Conservation (phyloP, 805 yeast species). For the Isabelozyma gotoi region DNA sequence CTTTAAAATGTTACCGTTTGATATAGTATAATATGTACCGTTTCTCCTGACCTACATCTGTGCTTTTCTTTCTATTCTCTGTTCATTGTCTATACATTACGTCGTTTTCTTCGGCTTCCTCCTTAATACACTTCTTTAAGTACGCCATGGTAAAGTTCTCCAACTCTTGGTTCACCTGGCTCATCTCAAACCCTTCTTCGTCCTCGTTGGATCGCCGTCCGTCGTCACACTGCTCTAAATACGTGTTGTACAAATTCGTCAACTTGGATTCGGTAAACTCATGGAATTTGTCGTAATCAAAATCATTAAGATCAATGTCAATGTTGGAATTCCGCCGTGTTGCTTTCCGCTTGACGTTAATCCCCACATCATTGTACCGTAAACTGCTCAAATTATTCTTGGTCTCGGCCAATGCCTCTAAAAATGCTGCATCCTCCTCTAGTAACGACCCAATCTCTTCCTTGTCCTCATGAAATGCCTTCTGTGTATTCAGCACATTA, state of each 20-base stretch:
- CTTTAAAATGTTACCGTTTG: no score
- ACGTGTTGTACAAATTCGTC: constrained; percentile 16
- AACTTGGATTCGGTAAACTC: constrained; percentile 18
- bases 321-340: neutral
- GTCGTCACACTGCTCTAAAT: constrained; percentile 2
- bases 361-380: constrained; percentile 4
- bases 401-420: constrained; percentile 22
- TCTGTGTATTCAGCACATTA: constrained; percentile 34
- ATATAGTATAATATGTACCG: no score
- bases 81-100: neutral
- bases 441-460: constrained; percentile 34
- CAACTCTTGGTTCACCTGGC: constrained; percentile 21
- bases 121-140: constrained; percentile 29
- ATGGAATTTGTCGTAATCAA: constrained; percentile 27
- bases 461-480: constrained; percentile 41
- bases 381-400: constrained; percentile 13
- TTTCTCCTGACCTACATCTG: no score
- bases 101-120: constrained; percentile 9
- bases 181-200: constrained; percentile 12
- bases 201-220: constrained; percentile 4
- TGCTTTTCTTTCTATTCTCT: neutral
- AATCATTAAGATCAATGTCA: constrained; percentile 12
- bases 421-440: constrained; percentile 32
- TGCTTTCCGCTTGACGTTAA: constrained; percentile 5
- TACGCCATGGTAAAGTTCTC: constrained; percentile 23